A percentile compares a stretch with the other conserved stretches of the same genome.
phyloP scores from a whole-genome alignment of 805 yeast species.

The Candida piceae region DNA sequence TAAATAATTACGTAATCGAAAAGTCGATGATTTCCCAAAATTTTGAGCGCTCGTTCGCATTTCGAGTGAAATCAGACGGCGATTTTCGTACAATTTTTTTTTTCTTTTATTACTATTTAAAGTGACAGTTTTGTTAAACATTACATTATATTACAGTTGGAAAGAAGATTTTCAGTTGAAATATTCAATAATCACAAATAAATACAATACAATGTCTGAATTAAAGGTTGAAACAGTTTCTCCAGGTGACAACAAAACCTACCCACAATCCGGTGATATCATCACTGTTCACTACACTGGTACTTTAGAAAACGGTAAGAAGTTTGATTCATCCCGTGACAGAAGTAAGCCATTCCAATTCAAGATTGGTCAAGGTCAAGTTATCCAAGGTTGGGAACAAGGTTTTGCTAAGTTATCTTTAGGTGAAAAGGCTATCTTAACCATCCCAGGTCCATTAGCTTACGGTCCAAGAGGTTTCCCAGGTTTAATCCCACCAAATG shows the following conservation, averaged over 20 bases:
- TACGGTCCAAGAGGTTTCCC: slow-evolving; percentile 96
- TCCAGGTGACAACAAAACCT: slow-evolving; percentile 75
- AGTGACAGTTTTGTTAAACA: no score
- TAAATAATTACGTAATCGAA: no score
- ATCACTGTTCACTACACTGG: slow-evolving; percentile 96
- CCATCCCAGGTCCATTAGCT: slow-evolving; percentile 90
- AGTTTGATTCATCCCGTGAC: slow-evolving; percentile 92
- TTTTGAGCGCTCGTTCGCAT: no score
- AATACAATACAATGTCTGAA: slow-evolving; percentile 12
- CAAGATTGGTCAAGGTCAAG: slow-evolving; percentile 92
- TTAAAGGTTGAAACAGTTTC: slow-evolving; percentile 30
- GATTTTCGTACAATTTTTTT: no score
- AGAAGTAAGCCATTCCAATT: slow-evolving; percentile 95
- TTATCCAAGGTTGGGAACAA: slow-evolving; percentile 94
- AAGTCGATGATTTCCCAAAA: no score
- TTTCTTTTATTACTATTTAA: no score
- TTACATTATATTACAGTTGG: no score
- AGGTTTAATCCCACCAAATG: slow-evolving; percentile 93
- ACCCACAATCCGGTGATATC: slow-evolving; percentile 81
- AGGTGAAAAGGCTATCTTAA: slow-evolving; percentile 89
- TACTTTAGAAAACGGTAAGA: slow-evolving; percentile 90
- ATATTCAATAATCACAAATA: no score
- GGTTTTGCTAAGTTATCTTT: slow-evolving; percentile 89
- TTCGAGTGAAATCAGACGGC: no score
- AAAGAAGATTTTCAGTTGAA: no score